These are phyloP conservation scores for Elymus sibiricus DNA, from an alignment of 176 grass and related monocot genomes.

Conservation along the genomic window DNA sequence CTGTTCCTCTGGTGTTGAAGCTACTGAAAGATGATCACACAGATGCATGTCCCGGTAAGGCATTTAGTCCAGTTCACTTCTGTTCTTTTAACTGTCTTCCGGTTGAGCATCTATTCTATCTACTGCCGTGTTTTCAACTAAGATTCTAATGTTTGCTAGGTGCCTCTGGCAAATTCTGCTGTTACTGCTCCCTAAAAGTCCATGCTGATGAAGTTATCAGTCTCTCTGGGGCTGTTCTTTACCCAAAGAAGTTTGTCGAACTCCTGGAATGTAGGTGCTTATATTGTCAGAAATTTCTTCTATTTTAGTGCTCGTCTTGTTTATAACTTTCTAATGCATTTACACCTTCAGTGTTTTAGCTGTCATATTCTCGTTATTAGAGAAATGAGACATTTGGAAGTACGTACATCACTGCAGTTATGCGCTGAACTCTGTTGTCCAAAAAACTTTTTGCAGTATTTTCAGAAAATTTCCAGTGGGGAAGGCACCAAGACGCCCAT, in stretches of 20 bases:
- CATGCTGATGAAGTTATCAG: neutral
- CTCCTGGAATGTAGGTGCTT: slow-evolving; percentile 8
- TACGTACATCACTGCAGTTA: neutral
- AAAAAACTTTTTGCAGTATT: slow-evolving; percentile 27
- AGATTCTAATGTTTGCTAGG: neutral
- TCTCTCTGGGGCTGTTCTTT: neutral
- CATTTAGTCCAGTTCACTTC: neutral
- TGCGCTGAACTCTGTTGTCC: neutral
- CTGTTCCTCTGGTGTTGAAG: slow-evolving; percentile 48
- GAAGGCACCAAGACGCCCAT: slow-evolving; percentile 50
- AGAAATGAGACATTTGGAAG: neutral
- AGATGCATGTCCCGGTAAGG: slow-evolving; percentile 34
- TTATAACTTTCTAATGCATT: neutral
- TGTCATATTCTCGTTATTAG: neutral
- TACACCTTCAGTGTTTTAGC: neutral
- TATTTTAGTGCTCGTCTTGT: neutral
- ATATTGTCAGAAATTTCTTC: neutral
- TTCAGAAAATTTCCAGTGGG: slow-evolving; percentile 27
- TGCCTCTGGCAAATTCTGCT: neutral
- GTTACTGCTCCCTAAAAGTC: slow-evolving; percentile 12
- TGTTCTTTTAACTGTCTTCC: neutral
- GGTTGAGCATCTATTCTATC: neutral
- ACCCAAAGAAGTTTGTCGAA: slow-evolving; percentile 7
- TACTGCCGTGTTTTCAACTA: neutral
- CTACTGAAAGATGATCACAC: slow-evolving; percentile 34